Percentiles rank a stretch among this genome's conserved stretches.
Evolutionary conservation across 805 yeast genomes (phyloP).

Genomic region (Kodamaea nitidulidarum): DNA sequence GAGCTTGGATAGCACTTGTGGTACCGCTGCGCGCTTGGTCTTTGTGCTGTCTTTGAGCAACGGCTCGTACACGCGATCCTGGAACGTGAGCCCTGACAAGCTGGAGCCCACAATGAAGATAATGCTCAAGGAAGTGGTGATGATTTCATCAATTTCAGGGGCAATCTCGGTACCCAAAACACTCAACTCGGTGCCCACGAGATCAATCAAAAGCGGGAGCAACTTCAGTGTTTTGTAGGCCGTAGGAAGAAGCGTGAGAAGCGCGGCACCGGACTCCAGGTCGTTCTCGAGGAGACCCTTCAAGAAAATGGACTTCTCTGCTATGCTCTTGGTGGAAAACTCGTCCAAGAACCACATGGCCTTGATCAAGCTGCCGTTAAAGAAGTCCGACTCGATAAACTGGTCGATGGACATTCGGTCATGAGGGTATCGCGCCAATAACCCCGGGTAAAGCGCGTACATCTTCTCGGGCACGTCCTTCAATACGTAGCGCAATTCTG

Average conservation of each 20-base stretch:
- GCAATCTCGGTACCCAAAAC: constrained; percentile 18
- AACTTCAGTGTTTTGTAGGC: constrained; percentile 62
- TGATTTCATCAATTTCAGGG: constrained; percentile 34
- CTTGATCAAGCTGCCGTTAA: constrained; percentile 78
- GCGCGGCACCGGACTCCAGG: constrained; percentile 12
- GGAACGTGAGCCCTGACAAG: constrained; percentile 73
- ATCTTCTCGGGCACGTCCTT: constrained; percentile 57
- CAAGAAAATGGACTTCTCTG: constrained; percentile 67
- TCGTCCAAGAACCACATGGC: constrained; percentile 81
- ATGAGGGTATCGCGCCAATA: constrained; percentile 55
- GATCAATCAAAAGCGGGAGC: constrained; percentile 60
- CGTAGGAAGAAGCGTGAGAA: constrained; percentile 35
- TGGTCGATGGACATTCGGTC: constrained; percentile 60
- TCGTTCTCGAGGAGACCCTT: constrained; percentile 50
- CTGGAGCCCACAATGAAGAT: constrained; percentile 59
- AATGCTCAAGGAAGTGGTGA: constrained; percentile 48
- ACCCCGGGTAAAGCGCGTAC: constrained; percentile 44
- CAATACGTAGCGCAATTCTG: constrained; percentile 41
- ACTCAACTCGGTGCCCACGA: constrained; percentile 40
- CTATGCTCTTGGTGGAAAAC: constrained; percentile 64
- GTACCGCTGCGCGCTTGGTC: constrained; percentile 15
- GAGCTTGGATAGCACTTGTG: constrained; percentile 22
- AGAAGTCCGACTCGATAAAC: constrained; percentile 67
- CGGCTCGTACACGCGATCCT: constrained; percentile 58
- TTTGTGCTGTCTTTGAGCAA: constrained; percentile 27